Base-by-base conservation (phyloP, 2,329 filamentous ascomycete genomes). In the Clarireedia hainanense region DNA sequence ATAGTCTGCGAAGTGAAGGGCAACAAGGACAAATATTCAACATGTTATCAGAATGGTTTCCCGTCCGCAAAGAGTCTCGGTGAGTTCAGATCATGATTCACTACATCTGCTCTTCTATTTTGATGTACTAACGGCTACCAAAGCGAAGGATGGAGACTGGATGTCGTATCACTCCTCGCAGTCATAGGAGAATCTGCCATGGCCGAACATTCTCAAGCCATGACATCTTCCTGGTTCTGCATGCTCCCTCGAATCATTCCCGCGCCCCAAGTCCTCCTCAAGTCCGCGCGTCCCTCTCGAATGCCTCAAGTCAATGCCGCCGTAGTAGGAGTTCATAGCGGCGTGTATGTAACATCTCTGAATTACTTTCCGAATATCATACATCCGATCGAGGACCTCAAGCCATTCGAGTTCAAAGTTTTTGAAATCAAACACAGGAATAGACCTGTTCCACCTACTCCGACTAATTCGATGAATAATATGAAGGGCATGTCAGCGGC, bases 361-460 rank as follows among this genome's bases (percentile, higher is more conserved):
- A 80, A 81, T 54, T 83, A 81, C 71, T 84, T 84, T 61, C 78
- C 81, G 42, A 81, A 81, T 61, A 79, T 84, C 59, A 75, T 84
- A 56, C 78, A 81, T 51, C 77, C 76, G 4, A 74, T 82, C 20
- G 78, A 80, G 46, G 70, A 76, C 5, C 62, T 78, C 17, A 69
- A 70, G 3, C 67, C 76, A 2, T 80, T 77, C 56, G 68, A 71
- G 15, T 80, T 83, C 65, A 69, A 71, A 59, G 72, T 79, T 36
- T 62, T 78, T 27, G 66, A 74, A 56, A 81, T 83, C 55, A 69
- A 63, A 58, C 79, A 81, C 61, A 68, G 52, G 27, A 51, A 56
- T 6, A 43, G 51, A 5, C 23, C 36, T 9, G 27, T 40, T 30
- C 12, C 17, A 9, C 23, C n/a, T 1, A n/a, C 45, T 3, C 40